Percentiles rank a stretch among this genome's conserved stretches.
Conservation (phyloP, 2,329 filamentous ascomycete genomes). For the Teratosphaeria destructans region DNA sequence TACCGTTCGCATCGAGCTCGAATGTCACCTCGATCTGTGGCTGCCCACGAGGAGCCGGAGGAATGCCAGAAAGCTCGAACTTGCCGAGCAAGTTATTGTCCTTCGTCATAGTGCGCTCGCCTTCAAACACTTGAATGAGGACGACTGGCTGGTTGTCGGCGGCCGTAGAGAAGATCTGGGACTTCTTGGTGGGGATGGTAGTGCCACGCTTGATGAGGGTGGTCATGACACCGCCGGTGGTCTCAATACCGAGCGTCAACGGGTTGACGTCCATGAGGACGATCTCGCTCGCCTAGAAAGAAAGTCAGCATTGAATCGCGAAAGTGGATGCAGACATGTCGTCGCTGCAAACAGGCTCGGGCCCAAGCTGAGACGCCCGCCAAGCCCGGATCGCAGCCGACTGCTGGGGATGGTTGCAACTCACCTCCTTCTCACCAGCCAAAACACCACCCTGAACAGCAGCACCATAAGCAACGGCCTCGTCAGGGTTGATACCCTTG, state of each 20-base stretch:
- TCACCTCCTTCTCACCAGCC: constrained; percentile 61
- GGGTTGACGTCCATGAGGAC: constrained; percentile 93
- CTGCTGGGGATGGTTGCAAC: neutral
- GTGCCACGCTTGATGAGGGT: constrained; percentile 98
- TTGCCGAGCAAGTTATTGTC: constrained; percentile 78
- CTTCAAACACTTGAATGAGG: constrained; percentile 99
- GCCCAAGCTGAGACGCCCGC: neutral
- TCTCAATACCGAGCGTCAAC: constrained; percentile 96
- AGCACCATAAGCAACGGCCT: constrained; percentile 95
- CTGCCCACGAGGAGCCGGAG: constrained; percentile 87
- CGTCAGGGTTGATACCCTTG: constrained; percentile 99
- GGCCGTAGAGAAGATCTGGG: constrained; percentile 93
- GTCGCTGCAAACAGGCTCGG: constrained; percentile 1
- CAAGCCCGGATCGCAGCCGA: neutral
- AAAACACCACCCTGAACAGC: constrained; percentile 95
- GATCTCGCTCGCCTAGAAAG: constrained; percentile 70
- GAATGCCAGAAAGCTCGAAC: constrained; percentile 95
- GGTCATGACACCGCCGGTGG: constrained; percentile 94
- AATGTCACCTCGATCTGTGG: constrained; percentile 98
- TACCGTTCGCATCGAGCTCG: constrained; percentile 96
- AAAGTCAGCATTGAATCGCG: neutral
- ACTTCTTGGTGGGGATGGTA: constrained; percentile 98
- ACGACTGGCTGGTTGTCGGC: constrained; percentile 97
- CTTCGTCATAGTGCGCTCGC: constrained; percentile 56
- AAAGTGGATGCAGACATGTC: neutral